These are phyloP conservation scores for Colletotrichum noveboracense DNA, from an alignment of 2,329 filamentous ascomycete genomes.

Conservation along the genomic window DNA sequence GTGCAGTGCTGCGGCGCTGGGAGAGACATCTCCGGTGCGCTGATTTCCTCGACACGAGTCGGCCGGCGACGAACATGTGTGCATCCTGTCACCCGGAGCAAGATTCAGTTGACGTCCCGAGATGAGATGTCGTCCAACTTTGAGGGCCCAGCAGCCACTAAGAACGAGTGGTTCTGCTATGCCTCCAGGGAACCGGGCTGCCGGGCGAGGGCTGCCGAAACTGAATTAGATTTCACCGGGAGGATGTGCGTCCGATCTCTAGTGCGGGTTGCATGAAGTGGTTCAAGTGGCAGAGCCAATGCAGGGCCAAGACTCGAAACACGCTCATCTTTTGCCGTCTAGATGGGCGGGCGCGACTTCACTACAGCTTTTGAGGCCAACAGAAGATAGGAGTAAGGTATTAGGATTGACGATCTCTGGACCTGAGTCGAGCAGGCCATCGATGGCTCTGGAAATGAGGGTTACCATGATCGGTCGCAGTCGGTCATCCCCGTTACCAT, in stretches of 20 bases:
- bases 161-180: not conserved
- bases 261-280: not conserved
- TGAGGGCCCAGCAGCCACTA: not conserved
- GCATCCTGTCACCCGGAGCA: not conserved
- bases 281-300: not conserved
- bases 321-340: not conserved
- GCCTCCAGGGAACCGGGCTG: not conserved
- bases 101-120: constrained; percentile 14
- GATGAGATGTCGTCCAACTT: constrained; percentile 8
- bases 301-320: constrained; percentile 7
- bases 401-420: not conserved
- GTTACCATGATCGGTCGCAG: not conserved
- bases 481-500: not conserved
- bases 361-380: not conserved
- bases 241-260: constrained; percentile 15
- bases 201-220: not conserved
- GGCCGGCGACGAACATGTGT: not conserved
- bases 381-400: not conserved
- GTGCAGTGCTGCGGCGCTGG: not conserved
- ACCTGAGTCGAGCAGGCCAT: not conserved
- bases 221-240: not conserved
- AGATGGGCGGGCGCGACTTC: not conserved
- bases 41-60: not conserved
- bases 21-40: not conserved
- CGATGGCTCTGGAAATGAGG: not conserved